Base-by-base conservation (phyloP, 1,284 basidiomycete genomes). In the Butyriboletus appendiculatus region DNA sequence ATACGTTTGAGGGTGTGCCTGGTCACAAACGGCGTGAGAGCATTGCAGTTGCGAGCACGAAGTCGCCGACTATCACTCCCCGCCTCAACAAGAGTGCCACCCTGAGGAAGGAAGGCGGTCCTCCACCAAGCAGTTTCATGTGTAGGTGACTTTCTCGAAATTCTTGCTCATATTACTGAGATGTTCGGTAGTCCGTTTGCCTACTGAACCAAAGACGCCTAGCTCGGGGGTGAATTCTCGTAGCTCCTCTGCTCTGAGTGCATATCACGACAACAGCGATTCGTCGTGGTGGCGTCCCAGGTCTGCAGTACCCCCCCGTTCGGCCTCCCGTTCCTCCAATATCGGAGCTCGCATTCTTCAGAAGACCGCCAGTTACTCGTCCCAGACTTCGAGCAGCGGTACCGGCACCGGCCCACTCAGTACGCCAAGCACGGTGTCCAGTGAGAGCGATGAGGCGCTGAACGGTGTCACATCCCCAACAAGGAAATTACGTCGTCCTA, bases 1-100 rank as follows among this genome's bases (percentile, higher is more conserved):
- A 69, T 28, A 82, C 77, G 0, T 92, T 90, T 60, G 86, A 90
- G 0, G 89, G 88, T 34, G 84, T 91, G 2, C 90, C 90, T 2
- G 91, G 91, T 1, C 90, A 92, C 65, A 92, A 91, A 71, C 76
- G 90, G 51, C 74, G 87, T 34, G 87, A 90, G 66, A 81, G 80
- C 12, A 84, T 93, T 57, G 65, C 80, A 2, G 90, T 93, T 22
- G 79, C 84, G 15, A 87, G 85, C 56, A 78, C 79, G 7, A 63
- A 56, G 58, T 75, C 83, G 9, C 90, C 91, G 0, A 76, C 75
- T 2, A 76, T 91, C 14, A 73, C 78, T 9, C 90, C 90, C 4
- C 77, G 86, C 39, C 66, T 81, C 58, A 92, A 92, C 62, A 85
- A 78, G 66, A 88, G 86, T 59, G 86, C 90, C 11, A 76, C 79